phyloP scores from a whole-genome alignment of 805 yeast species.

The Saturnispora gosingensis region DNA sequence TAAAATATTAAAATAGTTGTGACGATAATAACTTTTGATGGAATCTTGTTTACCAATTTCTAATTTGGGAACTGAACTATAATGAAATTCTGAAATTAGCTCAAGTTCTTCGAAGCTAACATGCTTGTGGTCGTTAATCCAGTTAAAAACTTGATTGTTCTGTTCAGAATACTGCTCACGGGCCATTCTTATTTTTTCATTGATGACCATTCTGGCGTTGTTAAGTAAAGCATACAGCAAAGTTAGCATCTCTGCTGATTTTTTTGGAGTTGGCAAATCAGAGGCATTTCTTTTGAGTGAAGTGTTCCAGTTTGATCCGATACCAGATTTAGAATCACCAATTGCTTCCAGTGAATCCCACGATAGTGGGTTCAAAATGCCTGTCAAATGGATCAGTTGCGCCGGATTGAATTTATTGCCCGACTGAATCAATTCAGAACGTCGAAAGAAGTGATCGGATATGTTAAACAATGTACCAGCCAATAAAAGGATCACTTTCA shows the following conservation, averaged over 20 bases:
- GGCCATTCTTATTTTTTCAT: slow-evolving; percentile 17
- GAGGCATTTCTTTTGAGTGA: background rate
- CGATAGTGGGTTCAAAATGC: slow-evolving; percentile 27
- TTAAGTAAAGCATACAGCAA: slow-evolving; percentile 22
- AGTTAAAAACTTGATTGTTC: slow-evolving; percentile 14
- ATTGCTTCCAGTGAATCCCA: slow-evolving; percentile 29
- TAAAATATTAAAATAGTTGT: slow-evolving; percentile 18
- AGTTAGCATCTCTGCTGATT: slow-evolving; percentile 19
- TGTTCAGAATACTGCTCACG: slow-evolving; percentile 7
- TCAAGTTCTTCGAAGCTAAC: slow-evolving; percentile 9
- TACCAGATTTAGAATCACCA: slow-evolving; percentile 17
- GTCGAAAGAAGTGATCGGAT: slow-evolving; percentile 30
- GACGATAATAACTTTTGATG: slow-evolving; percentile 15
- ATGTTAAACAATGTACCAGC: slow-evolving; percentile 35
- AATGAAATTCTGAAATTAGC: slow-evolving; percentile 9
- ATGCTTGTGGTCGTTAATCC: slow-evolving; percentile 5
- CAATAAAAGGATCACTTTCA: slow-evolving; percentile 30
- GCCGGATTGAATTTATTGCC: slow-evolving; percentile 37
- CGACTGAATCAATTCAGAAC: slow-evolving; percentile 29
- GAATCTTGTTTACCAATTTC: slow-evolving; percentile 16
- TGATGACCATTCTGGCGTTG: slow-evolving; percentile 23
- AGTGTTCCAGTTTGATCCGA: slow-evolving; percentile 6
- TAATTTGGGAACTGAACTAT: slow-evolving; percentile 1
- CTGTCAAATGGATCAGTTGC: slow-evolving; percentile 32
- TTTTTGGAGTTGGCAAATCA: slow-evolving; percentile 21